Evolutionary conservation across 306 rosid species (phyloP).

Genomic region (Cucurbita ficifolia): DNA sequence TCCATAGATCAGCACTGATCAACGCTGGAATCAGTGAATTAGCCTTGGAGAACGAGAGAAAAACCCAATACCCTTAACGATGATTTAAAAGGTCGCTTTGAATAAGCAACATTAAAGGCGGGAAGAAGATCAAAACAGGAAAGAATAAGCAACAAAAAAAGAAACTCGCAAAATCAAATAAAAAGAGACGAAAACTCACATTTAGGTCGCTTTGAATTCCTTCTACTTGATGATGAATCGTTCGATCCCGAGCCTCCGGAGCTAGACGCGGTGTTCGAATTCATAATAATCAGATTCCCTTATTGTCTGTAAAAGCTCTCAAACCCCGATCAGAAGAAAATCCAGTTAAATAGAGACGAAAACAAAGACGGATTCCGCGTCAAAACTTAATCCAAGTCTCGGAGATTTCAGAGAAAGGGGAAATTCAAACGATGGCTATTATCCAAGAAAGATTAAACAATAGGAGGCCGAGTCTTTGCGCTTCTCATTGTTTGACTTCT

Average conservation of each 20-base stretch:
- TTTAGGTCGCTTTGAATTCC: constrained; percentile 81
- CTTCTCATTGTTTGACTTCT: neutral
- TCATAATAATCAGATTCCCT: constrained; percentile 10
- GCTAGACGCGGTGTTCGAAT: constrained; percentile 55
- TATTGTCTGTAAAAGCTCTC: neutral
- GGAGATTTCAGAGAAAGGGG: neutral
- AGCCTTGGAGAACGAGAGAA: neutral
- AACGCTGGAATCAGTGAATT: neutral
- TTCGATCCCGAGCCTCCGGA: constrained; percentile 66
- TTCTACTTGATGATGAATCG: constrained; percentile 51
- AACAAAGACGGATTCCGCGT: constrained; percentile 1
- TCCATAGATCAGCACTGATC: neutral
- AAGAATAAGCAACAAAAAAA: neutral
- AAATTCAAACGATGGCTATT: neutral
- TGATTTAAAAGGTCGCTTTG: neutral
- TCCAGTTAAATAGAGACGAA: neutral
- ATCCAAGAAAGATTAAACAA: neutral
- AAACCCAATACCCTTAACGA: neutral
- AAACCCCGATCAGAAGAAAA: neutral
- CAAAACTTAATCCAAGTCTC: neutral
- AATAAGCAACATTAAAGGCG: neutral
- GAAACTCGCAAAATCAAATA: neutral
- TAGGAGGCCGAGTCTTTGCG: neutral
- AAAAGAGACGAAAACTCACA: constrained; percentile 25
- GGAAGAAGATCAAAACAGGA: neutral